Evolutionary conservation across 192 early-diverging fungal species (phyloP).

Genomic region (Backusella sp.): DNA sequence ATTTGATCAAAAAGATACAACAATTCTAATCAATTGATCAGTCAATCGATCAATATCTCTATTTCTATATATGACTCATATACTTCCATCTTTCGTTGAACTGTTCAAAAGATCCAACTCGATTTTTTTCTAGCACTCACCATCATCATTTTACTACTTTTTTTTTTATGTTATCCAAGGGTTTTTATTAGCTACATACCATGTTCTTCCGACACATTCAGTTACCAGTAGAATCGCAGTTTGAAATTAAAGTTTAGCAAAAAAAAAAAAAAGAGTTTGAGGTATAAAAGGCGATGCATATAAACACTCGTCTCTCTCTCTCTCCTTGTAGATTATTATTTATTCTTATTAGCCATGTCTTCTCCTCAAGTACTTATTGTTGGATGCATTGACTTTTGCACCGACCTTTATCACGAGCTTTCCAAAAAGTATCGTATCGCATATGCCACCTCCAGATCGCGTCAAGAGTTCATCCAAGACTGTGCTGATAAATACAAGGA

Average conservation of each 20-base stretch:
- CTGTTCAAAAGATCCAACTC: background rate
- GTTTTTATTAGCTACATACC: background rate
- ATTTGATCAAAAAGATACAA: too few relatives aligned
- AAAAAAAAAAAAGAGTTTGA: background rate
- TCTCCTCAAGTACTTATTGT: slow-evolving; percentile 23
- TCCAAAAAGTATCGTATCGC: slow-evolving; percentile 17
- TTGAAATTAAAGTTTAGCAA: background rate
- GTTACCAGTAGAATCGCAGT: background rate
- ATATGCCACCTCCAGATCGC: slow-evolving; percentile 25
- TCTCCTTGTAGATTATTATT: background rate
- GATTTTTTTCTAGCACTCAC: background rate
- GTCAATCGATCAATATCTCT: background rate
- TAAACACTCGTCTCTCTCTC: background rate
- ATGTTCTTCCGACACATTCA: background rate
- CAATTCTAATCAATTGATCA: background rate
- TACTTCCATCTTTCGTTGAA: background rate
- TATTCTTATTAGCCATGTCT: background rate
- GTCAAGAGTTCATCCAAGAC: slow-evolving; percentile 33
- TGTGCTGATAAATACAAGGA: slow-evolving; percentile 32
- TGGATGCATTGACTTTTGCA: slow-evolving; percentile 29
- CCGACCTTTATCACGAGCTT: slow-evolving; percentile 16
- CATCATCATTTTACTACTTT: background rate
- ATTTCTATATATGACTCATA: background rate
- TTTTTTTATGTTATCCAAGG: background rate
- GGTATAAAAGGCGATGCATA: background rate